Evolutionary conservation across 139 green algal genomes (phyloP).

Genomic region (Pleodorina starrii): DNA sequence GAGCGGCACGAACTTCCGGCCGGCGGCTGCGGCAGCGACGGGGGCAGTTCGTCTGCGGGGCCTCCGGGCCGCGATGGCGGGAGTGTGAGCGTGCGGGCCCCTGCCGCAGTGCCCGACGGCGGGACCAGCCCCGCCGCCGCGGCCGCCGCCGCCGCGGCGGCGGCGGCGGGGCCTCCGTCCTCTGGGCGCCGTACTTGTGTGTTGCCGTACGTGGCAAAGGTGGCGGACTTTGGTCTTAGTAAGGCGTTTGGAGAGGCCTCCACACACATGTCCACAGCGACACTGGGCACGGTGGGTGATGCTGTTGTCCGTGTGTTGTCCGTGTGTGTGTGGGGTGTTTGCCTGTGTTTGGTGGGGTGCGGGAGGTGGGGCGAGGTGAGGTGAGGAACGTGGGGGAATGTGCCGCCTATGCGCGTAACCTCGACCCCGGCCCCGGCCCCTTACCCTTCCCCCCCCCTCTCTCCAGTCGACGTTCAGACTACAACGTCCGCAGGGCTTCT

Average conservation of each 20-base stretch:
- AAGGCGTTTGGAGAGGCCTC: conserved; percentile 38
- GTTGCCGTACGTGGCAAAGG: conserved; percentile 29
- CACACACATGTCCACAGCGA: conserved; percentile 48
- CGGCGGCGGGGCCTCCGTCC: background rate
- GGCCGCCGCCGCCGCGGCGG: background rate
- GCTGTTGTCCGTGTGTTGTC: background rate
- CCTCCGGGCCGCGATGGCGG: background rate
- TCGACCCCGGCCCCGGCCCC: too few relatives aligned
- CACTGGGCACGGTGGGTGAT: conserved; percentile 52
- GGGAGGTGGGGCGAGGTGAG: background rate
- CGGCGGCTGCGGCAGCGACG: background rate
- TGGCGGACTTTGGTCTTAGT: conserved; percentile 55
- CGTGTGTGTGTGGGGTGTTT: background rate
- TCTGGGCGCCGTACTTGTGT: too few relatives aligned
- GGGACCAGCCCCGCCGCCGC: background rate
- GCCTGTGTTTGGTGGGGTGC: background rate
- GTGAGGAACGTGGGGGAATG: too few relatives aligned
- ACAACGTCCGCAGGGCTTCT: too few relatives aligned
- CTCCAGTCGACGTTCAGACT: too few relatives aligned
- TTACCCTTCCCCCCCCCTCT: too few relatives aligned
- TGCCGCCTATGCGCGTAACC: too few relatives aligned
- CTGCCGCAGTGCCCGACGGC: background rate
- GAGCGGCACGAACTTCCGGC: background rate
- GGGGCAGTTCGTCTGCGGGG: too few relatives aligned
- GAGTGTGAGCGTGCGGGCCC: background rate